These are phyloP conservation scores for Cytospora piceae DNA, from an alignment of 2,329 filamentous ascomycete species.

Conservation along the genomic window DNA sequence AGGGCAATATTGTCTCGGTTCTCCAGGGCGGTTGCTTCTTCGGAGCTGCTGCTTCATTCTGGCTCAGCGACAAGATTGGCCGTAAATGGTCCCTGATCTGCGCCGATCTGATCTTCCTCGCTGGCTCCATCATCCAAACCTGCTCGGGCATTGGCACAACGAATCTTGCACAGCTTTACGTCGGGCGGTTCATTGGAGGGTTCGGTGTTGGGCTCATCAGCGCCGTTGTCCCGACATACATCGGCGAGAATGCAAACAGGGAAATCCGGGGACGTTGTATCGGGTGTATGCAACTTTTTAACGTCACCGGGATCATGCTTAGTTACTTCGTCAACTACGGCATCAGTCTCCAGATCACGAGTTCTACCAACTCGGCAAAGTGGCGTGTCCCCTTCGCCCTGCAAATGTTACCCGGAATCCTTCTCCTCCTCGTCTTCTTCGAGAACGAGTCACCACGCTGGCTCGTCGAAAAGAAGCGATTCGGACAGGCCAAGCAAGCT, in stretches of 20 bases:
- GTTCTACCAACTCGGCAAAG: constrained; percentile 34
- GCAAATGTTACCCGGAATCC: constrained; percentile 45
- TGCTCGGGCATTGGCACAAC: constrained; percentile 25
- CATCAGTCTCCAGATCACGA: constrained; percentile 27
- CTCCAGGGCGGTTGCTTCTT: constrained; percentile 30
- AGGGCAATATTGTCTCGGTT: constrained; percentile 45
- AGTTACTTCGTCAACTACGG: constrained; percentile 31
- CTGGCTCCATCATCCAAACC: constrained; percentile 24
- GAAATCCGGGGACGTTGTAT: constrained; percentile 29
- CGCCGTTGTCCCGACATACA: constrained; percentile 29
- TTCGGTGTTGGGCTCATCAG: constrained; percentile 30
- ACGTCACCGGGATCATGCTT: constrained; percentile 30
- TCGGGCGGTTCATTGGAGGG: constrained; percentile 28
- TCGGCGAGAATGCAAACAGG: constrained; percentile 27
- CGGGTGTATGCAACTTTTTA: constrained; percentile 31
- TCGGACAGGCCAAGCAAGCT: constrained; percentile 45
- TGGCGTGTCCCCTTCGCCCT: constrained; percentile 50
- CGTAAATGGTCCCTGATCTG: constrained; percentile 26
- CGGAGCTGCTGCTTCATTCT: constrained; percentile 38
- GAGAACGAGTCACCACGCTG: constrained; percentile 46
- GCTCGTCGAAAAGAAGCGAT: constrained; percentile 41
- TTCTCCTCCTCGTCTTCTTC: constrained; percentile 42
- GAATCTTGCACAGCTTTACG: constrained; percentile 25
- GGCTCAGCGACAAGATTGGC: constrained; percentile 58
- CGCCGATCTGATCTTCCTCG: constrained; percentile 24